Conservation (phyloP, 1,284 basidiomycete species). For the Sporisorium scitamineum region DNA sequence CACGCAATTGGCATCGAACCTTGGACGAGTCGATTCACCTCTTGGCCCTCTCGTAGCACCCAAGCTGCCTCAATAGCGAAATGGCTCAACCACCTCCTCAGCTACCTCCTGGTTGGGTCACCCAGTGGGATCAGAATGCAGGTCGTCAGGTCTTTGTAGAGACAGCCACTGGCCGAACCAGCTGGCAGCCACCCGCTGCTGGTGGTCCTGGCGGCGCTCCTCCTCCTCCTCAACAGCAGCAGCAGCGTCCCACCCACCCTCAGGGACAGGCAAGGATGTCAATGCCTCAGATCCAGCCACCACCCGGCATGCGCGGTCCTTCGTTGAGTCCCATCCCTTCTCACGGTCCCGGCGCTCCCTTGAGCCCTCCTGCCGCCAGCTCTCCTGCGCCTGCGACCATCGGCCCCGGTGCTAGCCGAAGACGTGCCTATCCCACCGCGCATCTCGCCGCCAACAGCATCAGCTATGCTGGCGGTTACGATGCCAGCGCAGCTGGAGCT, state of each 20-base stretch:
- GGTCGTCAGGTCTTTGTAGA: conserved; percentile 85
- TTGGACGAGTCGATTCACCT: neutral
- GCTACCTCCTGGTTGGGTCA: conserved; percentile 87
- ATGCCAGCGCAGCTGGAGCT: conserved; percentile 70
- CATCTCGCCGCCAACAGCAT: conserved; percentile 68
- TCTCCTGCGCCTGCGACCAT: conserved; percentile 69
- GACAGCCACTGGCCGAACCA: conserved; percentile 67
- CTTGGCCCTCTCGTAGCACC: neutral
- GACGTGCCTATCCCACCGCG: conserved; percentile 71
- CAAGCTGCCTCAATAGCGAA: neutral
- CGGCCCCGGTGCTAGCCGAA: conserved; percentile 69
- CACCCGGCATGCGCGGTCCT: conserved; percentile 53
- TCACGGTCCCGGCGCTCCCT: conserved; percentile 47
- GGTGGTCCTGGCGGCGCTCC: conserved; percentile 9
- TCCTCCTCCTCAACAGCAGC: conserved; percentile 44
- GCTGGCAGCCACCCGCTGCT: conserved; percentile 68
- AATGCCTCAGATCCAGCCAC: conserved; percentile 64
- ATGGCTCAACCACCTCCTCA: conserved; percentile 57
- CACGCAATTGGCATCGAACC: neutral
- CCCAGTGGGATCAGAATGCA: conserved; percentile 86
- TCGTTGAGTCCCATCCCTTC: conserved; percentile 42
- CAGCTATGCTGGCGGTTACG: conserved; percentile 69
- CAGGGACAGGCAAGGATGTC: conserved; percentile 65
- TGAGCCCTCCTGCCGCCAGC: conserved; percentile 47
- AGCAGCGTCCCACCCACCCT: conserved; percentile 63